Evolutionary conservation across 495 filamentous ascomycete genomes (phyloP), one percentile per base, ranked within the genome.

Genomic region (Ascodesmis nigricans): DNA sequence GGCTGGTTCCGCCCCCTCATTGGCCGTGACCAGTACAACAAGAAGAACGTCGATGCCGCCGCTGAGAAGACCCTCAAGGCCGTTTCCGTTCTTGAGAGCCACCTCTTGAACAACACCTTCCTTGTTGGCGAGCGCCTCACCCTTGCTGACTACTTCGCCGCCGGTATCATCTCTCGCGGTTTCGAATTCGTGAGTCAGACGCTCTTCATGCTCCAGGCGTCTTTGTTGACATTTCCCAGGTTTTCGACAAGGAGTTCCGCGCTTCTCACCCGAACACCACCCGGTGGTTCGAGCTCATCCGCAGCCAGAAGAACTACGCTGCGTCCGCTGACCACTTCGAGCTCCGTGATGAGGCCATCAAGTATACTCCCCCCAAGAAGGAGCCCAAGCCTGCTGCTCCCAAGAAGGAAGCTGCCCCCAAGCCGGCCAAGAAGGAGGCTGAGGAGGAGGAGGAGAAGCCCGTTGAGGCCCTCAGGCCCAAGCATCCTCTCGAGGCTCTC

Each of bases 41-140:
- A 93, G 78, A 93, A 92, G 79, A 62, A 57, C 47, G 73, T 90
- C 45, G 84, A 93, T 26, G 80, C 90, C 17, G 56, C 65, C 30
- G 48, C 65, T 50, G 78, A 77, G 60, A 60, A 50, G 39, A 58
- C 76, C 37, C 56, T 67, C 42, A 72, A 72, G 62, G 69, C 63
- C 43, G 42, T 90, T 34, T 54, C 58, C 42, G 68, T 78, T 40
- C 63, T 83, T 27, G 83, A 93, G 58, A 58, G 74, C 47, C 80
- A 95, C 62, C 78, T 99, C 53, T 66, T 73, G 35, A 61, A 71
- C 63, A 78, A 91, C 69, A 99, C 87, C 47, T 99, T 78, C 71
- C 78, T 99, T 38, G 82, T 92, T 44, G 80, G 83, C 51, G 84
- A 99, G 70, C 79, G 90, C 48, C 69, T 95, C 60, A 91, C 90